Conservation (phyloP, 179 eudicot species). For the Silene coronaria region DNA sequence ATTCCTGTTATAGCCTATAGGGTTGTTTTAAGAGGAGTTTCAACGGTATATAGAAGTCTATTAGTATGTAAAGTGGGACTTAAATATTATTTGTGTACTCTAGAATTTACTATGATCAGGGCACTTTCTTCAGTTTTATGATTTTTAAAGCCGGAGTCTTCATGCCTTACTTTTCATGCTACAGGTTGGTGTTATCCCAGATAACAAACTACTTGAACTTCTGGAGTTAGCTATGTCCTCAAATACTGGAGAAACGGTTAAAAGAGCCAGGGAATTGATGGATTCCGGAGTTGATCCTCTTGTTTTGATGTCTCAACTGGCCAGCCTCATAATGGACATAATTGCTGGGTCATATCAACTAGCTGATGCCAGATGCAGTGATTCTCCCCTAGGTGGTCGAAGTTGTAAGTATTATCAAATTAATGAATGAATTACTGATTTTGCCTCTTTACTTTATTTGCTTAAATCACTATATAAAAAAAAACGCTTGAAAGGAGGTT, state of each 20-base stretch:
- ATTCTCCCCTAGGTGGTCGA: constrained; percentile 52
- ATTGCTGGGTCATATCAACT: constrained; percentile 74
- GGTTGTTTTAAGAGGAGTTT: too few species aligned
- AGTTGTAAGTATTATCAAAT: constrained; percentile 53
- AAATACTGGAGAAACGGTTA: constrained; percentile 88
- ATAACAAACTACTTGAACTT: constrained; percentile 83
- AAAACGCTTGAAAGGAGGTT: too few species aligned
- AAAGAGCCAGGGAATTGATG: constrained; percentile 89
- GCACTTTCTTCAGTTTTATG: background rate
- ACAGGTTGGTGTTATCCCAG: constrained; percentile 91
- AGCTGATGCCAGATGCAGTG: constrained; percentile 43
- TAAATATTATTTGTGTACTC: background rate
- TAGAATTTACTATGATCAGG: too few species aligned
- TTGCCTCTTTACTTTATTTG: background rate
- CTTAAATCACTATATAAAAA: too few species aligned
- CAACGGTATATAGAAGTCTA: background rate
- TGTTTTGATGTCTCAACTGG: constrained; percentile 84
- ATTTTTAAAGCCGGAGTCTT: background rate
- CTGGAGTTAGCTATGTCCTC: constrained; percentile 93
- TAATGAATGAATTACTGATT: background rate
- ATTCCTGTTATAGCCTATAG: too few species aligned
- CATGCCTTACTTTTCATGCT: constrained; percentile 11
- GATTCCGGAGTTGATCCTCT: constrained; percentile 93
- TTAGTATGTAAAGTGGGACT: background rate
- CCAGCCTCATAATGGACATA: constrained; percentile 85